Conservation (phyloP, 352 stramenopile species). For the Globisporangium nagaii region DNA sequence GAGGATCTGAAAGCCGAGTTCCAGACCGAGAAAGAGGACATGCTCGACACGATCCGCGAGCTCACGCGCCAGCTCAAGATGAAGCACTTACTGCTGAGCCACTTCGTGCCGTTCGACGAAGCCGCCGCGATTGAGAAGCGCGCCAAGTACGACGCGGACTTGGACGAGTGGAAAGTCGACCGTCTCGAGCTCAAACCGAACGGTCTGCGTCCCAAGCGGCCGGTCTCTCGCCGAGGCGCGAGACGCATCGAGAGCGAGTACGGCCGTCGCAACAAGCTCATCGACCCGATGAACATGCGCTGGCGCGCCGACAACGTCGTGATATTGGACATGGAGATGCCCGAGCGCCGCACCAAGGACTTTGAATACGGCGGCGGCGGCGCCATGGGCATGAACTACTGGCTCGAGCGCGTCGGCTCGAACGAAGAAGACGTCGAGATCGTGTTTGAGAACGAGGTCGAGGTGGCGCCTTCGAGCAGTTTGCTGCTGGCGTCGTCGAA, state of each 20-base stretch:
- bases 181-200: slow-evolving; percentile 57
- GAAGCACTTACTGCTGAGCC: slow-evolving; percentile 88
- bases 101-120: slow-evolving; percentile 83
- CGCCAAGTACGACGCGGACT: slow-evolving; percentile 85
- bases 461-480: slow-evolving; percentile 19
- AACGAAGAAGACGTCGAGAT: slow-evolving; percentile 53
- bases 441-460: slow-evolving; percentile 50
- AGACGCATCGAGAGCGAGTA: slow-evolving; percentile 83
- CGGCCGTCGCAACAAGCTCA: slow-evolving; percentile 69
- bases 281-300: slow-evolving; percentile 82
- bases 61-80: slow-evolving; percentile 93
- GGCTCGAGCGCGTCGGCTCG: slow-evolving; percentile 41
- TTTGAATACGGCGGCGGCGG: slow-evolving; percentile 50
- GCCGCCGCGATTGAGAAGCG: slow-evolving; percentile 73
- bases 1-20: slow-evolving; percentile 93
- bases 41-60: slow-evolving; percentile 93
- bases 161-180: slow-evolving; percentile 87
- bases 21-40: slow-evolving; percentile 91
- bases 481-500: slow-evolving; percentile 15
- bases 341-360: slow-evolving; percentile 72
- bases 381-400: slow-evolving; percentile 56
- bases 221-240: slow-evolving; percentile 54
- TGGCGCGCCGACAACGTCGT: slow-evolving; percentile 90
- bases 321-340: slow-evolving; percentile 87
- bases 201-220: slow-evolving; percentile 48